Evolutionary conservation across 2,329 filamentous ascomycete species (phyloP), one percentile per base, ranked within the genome.

Genomic region (Trichoderma harzianum): DNA sequence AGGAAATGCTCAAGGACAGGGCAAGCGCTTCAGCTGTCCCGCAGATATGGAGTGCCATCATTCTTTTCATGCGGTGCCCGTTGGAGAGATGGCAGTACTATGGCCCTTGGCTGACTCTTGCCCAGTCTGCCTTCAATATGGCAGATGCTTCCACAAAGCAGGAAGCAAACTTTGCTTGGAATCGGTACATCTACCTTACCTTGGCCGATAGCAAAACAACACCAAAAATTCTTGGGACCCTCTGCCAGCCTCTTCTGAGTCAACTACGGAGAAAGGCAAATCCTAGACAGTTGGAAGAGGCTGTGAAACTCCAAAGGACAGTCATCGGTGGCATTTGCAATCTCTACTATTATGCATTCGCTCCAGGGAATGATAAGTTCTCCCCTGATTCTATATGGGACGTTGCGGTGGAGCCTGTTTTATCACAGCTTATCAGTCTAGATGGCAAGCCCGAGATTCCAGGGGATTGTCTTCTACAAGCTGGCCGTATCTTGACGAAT

Each of bases 91-190:
- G 95, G 93, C 86, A 91, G 36, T 89, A 92, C 77, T 90, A 94
- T 74, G 87, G 86, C 32, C 85, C 88, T 7, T 98, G 94, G 92
- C 84, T 98, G 8, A 86, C 87, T 36, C 86, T 97, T 11, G 91
- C 97, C 21, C 92, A 97, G 76, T 87, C 86, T 73, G 96, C 93
- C 77, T 94, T 98, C 81, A 97, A 97, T 78, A 92, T 90, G 75
- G 88, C 88, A 67, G 93, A 97, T 74, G 83, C 86, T 4, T 83
- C 86, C 58, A 92, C 91, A 58, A 93, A 91, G 76, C 85, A 89
- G 16, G 91, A 97, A 77, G 93, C 95, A 26, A 94, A 95, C 77
- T 84, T 91, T 70, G 94, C 94, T 1, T 98, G 95, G 93, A 93
- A 93, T 76, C 91, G 93, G 68, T 89, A 98, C 58, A 88, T 96